Evolutionary conservation across 352 stramenopile genomes (phyloP).

Genomic region (Pythium sukuiense): DNA sequence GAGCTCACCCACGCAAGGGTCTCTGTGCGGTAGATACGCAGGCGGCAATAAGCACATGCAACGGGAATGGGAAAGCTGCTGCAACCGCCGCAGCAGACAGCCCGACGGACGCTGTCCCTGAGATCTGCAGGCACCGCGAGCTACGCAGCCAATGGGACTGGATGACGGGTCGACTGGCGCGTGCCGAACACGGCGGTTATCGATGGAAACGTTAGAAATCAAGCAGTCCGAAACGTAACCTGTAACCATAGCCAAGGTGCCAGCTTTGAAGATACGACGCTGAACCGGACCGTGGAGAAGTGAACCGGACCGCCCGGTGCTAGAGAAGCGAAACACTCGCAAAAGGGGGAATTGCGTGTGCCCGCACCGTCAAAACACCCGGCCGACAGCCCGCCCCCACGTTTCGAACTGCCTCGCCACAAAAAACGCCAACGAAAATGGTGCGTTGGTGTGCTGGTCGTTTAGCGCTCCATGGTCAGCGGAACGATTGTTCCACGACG

Average conservation of each 20-base stretch:
- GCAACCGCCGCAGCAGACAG: conserved; percentile 1
- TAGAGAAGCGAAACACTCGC: conserved; percentile 24
- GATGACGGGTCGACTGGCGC: conserved; percentile 22
- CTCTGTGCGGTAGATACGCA: conserved; percentile 5
- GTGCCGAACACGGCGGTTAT: conserved; percentile 6
- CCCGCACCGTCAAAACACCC: conserved; percentile 24
- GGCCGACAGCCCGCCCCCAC: conserved; percentile 14
- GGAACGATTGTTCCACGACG: conserved; percentile 2
- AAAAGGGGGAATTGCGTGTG: conserved; percentile 14
- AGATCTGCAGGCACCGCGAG: conserved; percentile 6
- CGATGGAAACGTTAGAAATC: conserved; percentile 9
- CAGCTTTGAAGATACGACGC: conserved; percentile 14
- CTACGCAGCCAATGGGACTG: conserved; percentile 17
- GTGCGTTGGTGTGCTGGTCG: conserved; percentile 15
- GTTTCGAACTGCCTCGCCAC: conserved; percentile 32
- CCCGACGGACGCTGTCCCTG: background rate
- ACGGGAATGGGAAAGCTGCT: background rate
- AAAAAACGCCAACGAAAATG: conserved; percentile 29
- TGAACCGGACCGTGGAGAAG: conserved; percentile 17
- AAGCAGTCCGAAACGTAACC: background rate
- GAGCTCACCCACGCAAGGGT: background rate
- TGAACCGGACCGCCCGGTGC: conserved; percentile 26
- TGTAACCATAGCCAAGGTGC: background rate
- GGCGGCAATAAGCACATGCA: background rate
- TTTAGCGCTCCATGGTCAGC: background rate